Evolutionary conservation across 2,329 filamentous ascomycete species (phyloP), one percentile per base, ranked within the genome.

Genomic region (Diaporthe nobilis): DNA sequence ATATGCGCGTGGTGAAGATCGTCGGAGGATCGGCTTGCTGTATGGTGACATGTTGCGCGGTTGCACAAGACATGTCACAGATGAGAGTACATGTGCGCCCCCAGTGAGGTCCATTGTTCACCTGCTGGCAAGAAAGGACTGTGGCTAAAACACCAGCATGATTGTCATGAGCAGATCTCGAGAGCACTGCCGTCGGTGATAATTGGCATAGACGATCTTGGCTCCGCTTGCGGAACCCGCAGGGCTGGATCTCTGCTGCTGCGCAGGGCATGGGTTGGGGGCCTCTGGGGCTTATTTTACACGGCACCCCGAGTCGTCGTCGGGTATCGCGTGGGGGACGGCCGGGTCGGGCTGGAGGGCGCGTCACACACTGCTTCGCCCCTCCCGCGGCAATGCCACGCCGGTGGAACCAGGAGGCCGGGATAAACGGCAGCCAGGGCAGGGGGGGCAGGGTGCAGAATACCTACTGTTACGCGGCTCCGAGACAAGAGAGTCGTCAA

Each of bases 371-470:
- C 34, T 68, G 63, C 63, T 51, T 53, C 63, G 63, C 63, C 63
- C 42, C 60, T 49, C 44, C 47, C 63, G 63, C 63, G 63, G 63
- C 63, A 65, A 65, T 68, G 63, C 63, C 63, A 68, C 47, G 63
- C 20, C 63, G 63, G 44, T 51, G 63, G 31, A 34, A 68, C 65
- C 34, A 37, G n/a, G 34, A 37, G 47, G 47, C 34, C 47, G 65
- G 65, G 44, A 67, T 67, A 28, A 39, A 53, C 47, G 65, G 31
- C 47, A 68, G 65, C 65, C 65, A 47, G 39, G 39, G 60, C 39
- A 28, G 15, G 60, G 58, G 58, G 37, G 60, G 22, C 39, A 63
- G 39, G 39, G 39, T 4, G 15, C 39, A 65, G 37, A 65, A 9
- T 31, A 4, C 15, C 10, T 20, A 34, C 49, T 68, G 34, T 68